Percentiles rank a stretch among this genome's conserved stretches.
phyloP scores from a whole-genome alignment of 352 stramenopile genomes.

The Globisporangium sylvaticum region DNA sequence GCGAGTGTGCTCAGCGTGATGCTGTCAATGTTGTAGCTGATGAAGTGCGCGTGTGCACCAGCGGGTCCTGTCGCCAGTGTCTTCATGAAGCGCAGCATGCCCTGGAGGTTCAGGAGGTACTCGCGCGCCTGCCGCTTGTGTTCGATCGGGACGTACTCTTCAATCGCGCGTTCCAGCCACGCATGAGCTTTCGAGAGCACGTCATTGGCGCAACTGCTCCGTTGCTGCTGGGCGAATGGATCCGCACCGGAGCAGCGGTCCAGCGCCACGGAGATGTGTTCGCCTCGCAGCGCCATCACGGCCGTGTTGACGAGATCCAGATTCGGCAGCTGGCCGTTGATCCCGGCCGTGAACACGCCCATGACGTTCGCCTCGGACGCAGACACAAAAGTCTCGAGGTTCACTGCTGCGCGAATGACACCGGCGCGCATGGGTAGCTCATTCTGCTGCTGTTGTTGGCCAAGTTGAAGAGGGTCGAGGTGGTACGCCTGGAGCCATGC shows the following conservation, averaged over 20 bases:
- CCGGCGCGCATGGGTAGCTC: constrained; percentile 62
- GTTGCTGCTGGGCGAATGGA: neutral
- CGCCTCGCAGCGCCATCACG: constrained; percentile 39
- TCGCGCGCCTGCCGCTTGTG: constrained; percentile 21
- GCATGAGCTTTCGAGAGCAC: constrained; percentile 7
- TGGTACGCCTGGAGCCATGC: constrained; percentile 76
- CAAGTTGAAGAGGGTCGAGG: constrained; percentile 36
- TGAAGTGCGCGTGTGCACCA: constrained; percentile 70
- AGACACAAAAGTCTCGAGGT: constrained; percentile 50
- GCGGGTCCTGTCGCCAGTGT: constrained; percentile 57
- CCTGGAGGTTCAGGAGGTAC: constrained; percentile 53
- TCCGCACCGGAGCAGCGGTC: constrained; percentile 34
- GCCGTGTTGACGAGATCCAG: constrained; percentile 84
- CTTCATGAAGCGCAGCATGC: constrained; percentile 83
- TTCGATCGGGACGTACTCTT: constrained; percentile 11
- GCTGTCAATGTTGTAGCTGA: constrained; percentile 85
- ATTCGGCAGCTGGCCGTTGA: constrained; percentile 85
- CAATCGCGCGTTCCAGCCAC: constrained; percentile 3
- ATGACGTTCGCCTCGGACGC: constrained; percentile 28
- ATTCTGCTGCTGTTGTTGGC: constrained; percentile 12
- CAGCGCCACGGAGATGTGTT: constrained; percentile 47
- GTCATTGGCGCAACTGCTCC: constrained; percentile 6
- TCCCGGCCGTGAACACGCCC: constrained; percentile 61
- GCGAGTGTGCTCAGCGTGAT: constrained; percentile 53
- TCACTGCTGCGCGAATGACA: constrained; percentile 73